Conservation (phyloP, 345 rosid species). For the Citrus unshiu region DNA sequence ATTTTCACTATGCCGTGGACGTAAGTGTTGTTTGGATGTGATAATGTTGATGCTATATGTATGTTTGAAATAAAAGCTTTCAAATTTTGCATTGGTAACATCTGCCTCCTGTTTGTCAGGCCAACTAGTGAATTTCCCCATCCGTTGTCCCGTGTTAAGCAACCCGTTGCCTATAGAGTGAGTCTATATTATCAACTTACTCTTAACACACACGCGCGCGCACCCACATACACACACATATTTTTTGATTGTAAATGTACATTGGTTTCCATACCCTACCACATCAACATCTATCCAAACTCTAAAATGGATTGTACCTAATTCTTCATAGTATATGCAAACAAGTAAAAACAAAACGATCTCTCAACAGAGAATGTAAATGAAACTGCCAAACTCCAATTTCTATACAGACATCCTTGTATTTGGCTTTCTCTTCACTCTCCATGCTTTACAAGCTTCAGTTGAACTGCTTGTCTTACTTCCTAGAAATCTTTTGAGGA, state of each 20-base stretch:
- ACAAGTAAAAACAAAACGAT: neutral
- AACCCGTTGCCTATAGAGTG: slow-evolving; percentile 42
- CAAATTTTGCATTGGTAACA: slow-evolving; percentile 5
- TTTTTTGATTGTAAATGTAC: neutral
- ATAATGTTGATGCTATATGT: neutral
- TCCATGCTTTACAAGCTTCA: neutral
- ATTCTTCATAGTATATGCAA: neutral
- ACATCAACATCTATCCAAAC: neutral
- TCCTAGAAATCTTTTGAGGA: neutral
- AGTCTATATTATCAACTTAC: slow-evolving; percentile 18
- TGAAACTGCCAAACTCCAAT: neutral
- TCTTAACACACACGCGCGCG: neutral
- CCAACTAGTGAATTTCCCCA: slow-evolving; percentile 59
- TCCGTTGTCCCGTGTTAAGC: slow-evolving; percentile 54
- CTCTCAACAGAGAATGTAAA: neutral
- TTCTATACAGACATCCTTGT: neutral
- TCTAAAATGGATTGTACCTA: neutral
- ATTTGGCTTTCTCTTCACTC: neutral
- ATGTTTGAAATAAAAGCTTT: neutral
- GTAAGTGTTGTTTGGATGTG: slow-evolving; percentile 31
- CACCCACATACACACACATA: neutral
- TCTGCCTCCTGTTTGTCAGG: slow-evolving; percentile 25
- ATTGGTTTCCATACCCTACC: neutral
- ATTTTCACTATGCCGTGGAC: slow-evolving; percentile 68
- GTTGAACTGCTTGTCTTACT: neutral